A percentile compares a stretch with the other conserved stretches of the same genome.
Conservation (phyloP, 148 eudicot genomes). For the Rhododendron molle region DNA sequence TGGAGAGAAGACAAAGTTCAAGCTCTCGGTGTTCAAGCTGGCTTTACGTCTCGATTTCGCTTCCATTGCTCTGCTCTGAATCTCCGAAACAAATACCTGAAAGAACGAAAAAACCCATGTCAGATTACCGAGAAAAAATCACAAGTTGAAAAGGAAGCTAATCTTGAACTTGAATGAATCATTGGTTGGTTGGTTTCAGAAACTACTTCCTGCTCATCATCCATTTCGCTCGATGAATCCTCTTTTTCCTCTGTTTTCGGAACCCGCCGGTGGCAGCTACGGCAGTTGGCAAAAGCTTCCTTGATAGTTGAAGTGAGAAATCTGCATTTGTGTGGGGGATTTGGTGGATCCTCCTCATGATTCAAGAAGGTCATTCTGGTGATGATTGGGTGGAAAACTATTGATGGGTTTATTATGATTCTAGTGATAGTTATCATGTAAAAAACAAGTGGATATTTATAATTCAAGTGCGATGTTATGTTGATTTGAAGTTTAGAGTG, state of each 20-base stretch:
- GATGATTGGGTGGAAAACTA: neutral
- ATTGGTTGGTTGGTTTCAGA: neutral
- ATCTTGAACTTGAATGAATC: neutral
- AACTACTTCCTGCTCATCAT: conserved; percentile 58
- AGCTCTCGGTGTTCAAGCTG: conserved; percentile 27
- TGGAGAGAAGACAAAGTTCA: conserved; percentile 38
- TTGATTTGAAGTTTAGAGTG: neutral
- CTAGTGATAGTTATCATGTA: neutral
- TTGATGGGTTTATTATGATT: neutral
- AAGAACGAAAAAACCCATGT: neutral
- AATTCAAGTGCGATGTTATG: conserved; percentile 10
- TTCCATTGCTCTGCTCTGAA: conserved; percentile 62
- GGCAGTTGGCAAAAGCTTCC: conserved; percentile 54
- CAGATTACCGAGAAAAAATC: neutral
- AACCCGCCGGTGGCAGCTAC: conserved; percentile 26
- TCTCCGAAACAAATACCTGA: conserved; percentile 61
- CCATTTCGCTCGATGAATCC: conserved; percentile 24
- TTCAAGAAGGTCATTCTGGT: conserved; percentile 27
- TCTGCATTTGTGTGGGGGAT: conserved; percentile 47
- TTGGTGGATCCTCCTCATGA: conserved; percentile 38
- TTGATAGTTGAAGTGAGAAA: conserved; percentile 38
- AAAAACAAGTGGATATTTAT: neutral
- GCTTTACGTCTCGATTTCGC: conserved; percentile 47
- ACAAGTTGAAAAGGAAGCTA: neutral
- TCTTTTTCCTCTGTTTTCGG: conserved; percentile 40